Evolutionary conservation across 1,284 basidiomycete species (phyloP).

Genomic region (Fomes fomentarius): DNA sequence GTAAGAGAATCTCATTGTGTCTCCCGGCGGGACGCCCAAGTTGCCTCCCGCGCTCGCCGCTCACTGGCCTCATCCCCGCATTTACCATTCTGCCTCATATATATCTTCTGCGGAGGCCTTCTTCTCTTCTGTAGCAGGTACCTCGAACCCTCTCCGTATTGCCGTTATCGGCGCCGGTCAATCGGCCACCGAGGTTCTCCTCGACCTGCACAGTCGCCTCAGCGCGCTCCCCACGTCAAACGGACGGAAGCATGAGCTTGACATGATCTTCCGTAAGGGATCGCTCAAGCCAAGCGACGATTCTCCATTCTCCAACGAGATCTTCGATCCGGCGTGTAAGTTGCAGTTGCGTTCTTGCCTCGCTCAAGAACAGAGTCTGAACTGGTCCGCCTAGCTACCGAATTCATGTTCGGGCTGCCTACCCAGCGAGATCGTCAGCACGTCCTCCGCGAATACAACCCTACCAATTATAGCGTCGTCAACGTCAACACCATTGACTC

Average conservation of each 20-base stretch:
- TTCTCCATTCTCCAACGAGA: conserved; percentile 60
- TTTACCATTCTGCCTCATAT: conserved; percentile 51
- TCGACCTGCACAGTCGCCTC: conserved; percentile 51
- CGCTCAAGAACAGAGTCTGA: neutral
- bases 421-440: conserved; percentile 40
- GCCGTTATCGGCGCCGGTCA: conserved; percentile 61
- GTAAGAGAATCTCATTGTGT: conserved; percentile 51
- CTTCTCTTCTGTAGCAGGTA: conserved; percentile 31
- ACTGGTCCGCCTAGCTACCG: conserved; percentile 38
- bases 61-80: conserved; percentile 39
- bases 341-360: conserved; percentile 7
- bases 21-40: conserved; percentile 52
- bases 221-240: conserved; percentile 30
- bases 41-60: conserved; percentile 44
- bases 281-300: conserved; percentile 60
- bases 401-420: conserved; percentile 42
- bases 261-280: conserved; percentile 59
- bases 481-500: conserved; percentile 49
- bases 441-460: conserved; percentile 48
- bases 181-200: conserved; percentile 56
- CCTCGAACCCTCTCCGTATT: conserved; percentile 42
- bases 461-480: conserved; percentile 62
- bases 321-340: conserved; percentile 57
- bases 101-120: conserved; percentile 43
- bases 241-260: conserved; percentile 42